A percentile compares a stretch with the other conserved stretches of the same genome.
phyloP scores from a whole-genome alignment of 148 eudicot genomes.

The Amaranthus palmeri region DNA sequence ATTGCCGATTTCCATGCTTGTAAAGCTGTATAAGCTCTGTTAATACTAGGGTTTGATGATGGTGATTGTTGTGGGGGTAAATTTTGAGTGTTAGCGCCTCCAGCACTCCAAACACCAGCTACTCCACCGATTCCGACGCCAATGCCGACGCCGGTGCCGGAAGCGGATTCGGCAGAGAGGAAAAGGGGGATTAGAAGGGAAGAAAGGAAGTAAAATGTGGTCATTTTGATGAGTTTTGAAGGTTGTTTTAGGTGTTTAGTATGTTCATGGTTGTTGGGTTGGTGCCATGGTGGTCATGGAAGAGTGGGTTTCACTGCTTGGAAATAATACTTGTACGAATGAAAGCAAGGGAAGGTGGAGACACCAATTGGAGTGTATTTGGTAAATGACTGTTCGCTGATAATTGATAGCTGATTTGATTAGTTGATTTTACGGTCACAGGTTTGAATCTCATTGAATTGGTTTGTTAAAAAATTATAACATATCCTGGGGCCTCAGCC shows the following conservation, averaged over 20 bases:
- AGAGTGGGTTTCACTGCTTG: background rate
- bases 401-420: too few species aligned
- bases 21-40: slow-evolving; percentile 60
- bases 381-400: too few species aligned
- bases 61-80: slow-evolving; percentile 1
- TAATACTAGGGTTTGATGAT: slow-evolving; percentile 5
- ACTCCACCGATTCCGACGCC: slow-evolving; percentile 38
- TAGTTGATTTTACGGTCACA: too few species aligned
- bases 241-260: slow-evolving; percentile 6
- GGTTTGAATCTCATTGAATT: too few species aligned
- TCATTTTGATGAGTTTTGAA: slow-evolving; percentile 30
- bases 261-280: slow-evolving; percentile 17
- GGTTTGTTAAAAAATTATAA: too few species aligned
- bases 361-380: slow-evolving; percentile 19
- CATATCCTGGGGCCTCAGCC: too few species aligned
- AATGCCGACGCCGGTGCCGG: slow-evolving; percentile 37
- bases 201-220: slow-evolving; percentile 22
- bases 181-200: slow-evolving; percentile 27
- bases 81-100: slow-evolving; percentile 21
- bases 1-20: slow-evolving; percentile 82
- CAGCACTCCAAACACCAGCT: slow-evolving; percentile 51
- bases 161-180: slow-evolving; percentile 24
- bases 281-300: background rate
- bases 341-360: slow-evolving; percentile 2
- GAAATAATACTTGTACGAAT: too few species aligned